Conservation (phyloP, 73 alveolate genomes). For the Symbiodinium pilosum region DNA sequence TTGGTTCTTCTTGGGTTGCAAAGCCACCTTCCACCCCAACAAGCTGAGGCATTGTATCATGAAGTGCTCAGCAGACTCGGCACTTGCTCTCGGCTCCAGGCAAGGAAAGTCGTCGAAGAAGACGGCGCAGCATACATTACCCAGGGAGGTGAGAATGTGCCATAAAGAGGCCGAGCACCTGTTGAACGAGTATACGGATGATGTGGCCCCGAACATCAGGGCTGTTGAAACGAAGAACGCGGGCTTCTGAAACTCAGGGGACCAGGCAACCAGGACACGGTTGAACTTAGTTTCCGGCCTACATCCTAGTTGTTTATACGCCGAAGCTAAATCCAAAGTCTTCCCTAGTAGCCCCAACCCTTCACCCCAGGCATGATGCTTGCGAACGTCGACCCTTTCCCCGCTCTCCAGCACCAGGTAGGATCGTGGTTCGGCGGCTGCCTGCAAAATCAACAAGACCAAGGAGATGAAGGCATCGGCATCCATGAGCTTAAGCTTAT, state of each 20-base stretch:
- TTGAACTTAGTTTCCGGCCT: background rate
- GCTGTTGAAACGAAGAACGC: background rate
- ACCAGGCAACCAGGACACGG: background rate
- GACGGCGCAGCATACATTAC: background rate
- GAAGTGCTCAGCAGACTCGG: background rate
- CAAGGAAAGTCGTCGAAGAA: conserved; percentile 27
- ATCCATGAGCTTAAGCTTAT: conserved; percentile 3
- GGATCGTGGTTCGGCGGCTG: background rate
- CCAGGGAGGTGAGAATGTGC: background rate
- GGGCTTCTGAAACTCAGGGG: background rate
- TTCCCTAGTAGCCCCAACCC: background rate
- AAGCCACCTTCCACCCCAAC: conserved; percentile 22
- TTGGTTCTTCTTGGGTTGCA: background rate
- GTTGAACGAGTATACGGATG: background rate
- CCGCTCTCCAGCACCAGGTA: background rate
- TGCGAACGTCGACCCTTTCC: background rate
- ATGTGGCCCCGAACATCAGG: conserved; percentile 22
- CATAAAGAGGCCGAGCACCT: background rate
- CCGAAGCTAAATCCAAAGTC: background rate
- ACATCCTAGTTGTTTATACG: conserved; percentile 38
- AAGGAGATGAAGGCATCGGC: conserved; percentile 3
- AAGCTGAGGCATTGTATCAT: background rate
- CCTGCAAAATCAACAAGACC: background rate
- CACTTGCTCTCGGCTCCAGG: background rate
- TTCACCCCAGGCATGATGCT: background rate